Percentiles rank a stretch among this genome's conserved stretches.
Conservation (phyloP, 495 filamentous ascomycete genomes). For the Terfezia claveryi region DNA sequence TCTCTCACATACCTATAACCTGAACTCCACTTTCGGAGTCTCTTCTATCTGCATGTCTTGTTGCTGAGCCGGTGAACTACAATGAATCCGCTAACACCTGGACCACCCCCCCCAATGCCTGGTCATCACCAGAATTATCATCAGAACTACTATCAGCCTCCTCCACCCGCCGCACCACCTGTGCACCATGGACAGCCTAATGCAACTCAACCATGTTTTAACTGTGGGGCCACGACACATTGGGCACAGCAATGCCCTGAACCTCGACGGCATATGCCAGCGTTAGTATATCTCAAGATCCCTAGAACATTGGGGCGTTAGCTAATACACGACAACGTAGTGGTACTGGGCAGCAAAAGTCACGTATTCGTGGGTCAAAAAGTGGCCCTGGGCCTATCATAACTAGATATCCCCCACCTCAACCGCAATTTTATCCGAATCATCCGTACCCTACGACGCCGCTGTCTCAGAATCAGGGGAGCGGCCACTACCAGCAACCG, state of each 20-base stretch:
- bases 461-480: constrained; percentile 7
- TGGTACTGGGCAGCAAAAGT: constrained; percentile 17
- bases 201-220: constrained; percentile 23
- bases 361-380: constrained; percentile 1
- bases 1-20: too few relatives aligned
- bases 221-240: constrained; percentile 24
- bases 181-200: constrained; percentile 3
- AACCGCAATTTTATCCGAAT: constrained; percentile 9
- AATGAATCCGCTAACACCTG: neutral
- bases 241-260: constrained; percentile 28
- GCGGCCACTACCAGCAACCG: constrained; percentile 13
- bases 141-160: constrained; percentile 12
- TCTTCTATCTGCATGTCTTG: neutral
- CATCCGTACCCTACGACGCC: constrained; percentile 5
- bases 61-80: constrained; percentile 11
- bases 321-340: constrained; percentile 6
- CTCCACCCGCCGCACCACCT: constrained; percentile 8
- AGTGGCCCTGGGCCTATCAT: constrained; percentile 23
- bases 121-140: constrained; percentile 13
- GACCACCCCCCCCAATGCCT: neutral
- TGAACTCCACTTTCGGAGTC: constrained; percentile 2
- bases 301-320: neutral
- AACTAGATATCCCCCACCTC: constrained; percentile 20
- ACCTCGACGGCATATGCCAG: constrained; percentile 28
- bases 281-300: constrained; percentile 26